Evolutionary conservation across 2,329 filamentous ascomycete species (phyloP).

Genomic region (Hypoxylon sp.): DNA sequence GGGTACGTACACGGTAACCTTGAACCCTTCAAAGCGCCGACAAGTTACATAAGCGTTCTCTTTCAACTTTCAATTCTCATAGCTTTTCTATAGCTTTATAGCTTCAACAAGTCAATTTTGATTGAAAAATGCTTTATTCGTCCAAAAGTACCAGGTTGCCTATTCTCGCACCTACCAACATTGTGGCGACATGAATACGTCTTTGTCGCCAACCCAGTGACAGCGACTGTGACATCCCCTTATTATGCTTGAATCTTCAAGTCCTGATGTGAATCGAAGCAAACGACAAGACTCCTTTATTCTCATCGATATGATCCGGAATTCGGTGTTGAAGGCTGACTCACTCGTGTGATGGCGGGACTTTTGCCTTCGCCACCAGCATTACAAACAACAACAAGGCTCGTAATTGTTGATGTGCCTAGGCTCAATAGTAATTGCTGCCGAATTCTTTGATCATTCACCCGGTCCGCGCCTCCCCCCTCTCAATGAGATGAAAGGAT

Average conservation of each 20-base stretch:
- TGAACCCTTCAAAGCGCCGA: background rate
- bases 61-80: conserved; percentile 7
- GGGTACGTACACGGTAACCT: background rate
- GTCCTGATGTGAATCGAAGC: conserved; percentile 17
- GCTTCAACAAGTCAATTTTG: conserved; percentile 29
- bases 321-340: conserved; percentile 10
- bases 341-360: conserved; percentile 2
- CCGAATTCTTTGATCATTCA: conserved; percentile 39
- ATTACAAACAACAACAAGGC: conserved; percentile 17
- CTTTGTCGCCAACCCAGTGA: conserved; percentile 38
- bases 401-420: conserved; percentile 16
- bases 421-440: conserved; percentile 15
- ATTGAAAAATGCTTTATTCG: conserved; percentile 5
- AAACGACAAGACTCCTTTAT: conserved; percentile 33
- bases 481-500: conserved; percentile 36
- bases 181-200: conserved; percentile 33
- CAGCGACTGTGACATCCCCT: background rate
- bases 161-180: conserved; percentile 20
- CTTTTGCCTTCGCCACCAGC: conserved; percentile 30
- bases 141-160: conserved; percentile 8
- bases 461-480: conserved; percentile 28
- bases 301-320: conserved; percentile 17
- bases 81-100: background rate
- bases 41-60: background rate
- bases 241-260: conserved; percentile 26